These are phyloP conservation scores for Aspergillus eucalypticola DNA, from an alignment of 2,329 filamentous ascomycete species.

Conservation along the genomic window DNA sequence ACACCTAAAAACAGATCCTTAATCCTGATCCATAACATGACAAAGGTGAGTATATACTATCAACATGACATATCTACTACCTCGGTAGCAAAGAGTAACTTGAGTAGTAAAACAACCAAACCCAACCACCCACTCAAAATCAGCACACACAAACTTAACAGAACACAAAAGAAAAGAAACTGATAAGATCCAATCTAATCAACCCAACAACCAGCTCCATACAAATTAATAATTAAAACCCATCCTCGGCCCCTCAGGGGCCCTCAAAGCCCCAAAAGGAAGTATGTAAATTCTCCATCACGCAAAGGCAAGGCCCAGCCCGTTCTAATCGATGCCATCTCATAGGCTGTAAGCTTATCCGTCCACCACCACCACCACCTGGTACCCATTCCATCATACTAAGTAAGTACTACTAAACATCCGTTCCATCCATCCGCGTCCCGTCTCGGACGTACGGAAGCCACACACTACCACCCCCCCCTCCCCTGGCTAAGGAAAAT, in stretches of 20 bases:
- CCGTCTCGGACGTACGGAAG: conserved; percentile 26
- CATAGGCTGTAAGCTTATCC: too few relatives aligned
- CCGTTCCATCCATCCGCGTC: conserved; percentile 11
- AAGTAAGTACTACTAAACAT: too few relatives aligned
- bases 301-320: background rate
- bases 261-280: too few relatives aligned
- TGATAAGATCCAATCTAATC: background rate
- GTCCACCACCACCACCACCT: too few relatives aligned
- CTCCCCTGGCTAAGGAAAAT: conserved; percentile 1
- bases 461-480: background rate
- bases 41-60: too few relatives aligned
- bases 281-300: background rate
- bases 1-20: too few relatives aligned
- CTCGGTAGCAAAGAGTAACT: too few relatives aligned
- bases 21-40: too few relatives aligned
- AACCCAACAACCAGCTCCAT: background rate
- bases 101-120: too few relatives aligned
- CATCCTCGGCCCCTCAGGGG: background rate
- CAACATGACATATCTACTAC: too few relatives aligned
- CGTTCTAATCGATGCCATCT: background rate
- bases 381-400: too few relatives aligned
- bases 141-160: background rate
- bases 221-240: background rate
- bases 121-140: background rate
- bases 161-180: background rate